These are phyloP conservation scores for Diaporthe aspalathi DNA, from an alignment of 2,329 filamentous ascomycete genomes.

Conservation along the genomic window DNA sequence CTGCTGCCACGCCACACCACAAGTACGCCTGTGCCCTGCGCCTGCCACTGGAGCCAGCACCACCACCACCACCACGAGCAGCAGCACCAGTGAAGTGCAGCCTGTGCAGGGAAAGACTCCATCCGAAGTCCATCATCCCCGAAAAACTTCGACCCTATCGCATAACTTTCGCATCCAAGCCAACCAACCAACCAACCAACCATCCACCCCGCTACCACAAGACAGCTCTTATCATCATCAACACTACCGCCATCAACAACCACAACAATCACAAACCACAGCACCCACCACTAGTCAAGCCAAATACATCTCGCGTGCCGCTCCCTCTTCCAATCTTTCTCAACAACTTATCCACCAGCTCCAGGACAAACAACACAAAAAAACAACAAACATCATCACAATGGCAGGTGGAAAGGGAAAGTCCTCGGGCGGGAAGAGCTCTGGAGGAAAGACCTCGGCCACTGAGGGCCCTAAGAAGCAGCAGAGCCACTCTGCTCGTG, in stretches of 20 bases:
- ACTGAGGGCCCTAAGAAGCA: slow-evolving; percentile 83
- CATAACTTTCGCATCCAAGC: slow-evolving; percentile 27
- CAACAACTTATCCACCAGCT: background rate
- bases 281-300: background rate
- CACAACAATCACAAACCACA: background rate
- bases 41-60: background rate
- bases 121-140: slow-evolving; percentile 19
- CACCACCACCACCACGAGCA: background rate
- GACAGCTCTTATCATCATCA: slow-evolving; percentile 33
- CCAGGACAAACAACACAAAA: background rate
- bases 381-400: slow-evolving; percentile 45
- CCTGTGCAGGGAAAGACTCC: background rate
- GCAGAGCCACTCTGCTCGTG: slow-evolving; percentile 95
- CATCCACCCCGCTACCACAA: slow-evolving; percentile 17
- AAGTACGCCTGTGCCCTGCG: background rate
- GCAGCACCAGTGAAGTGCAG: too few species aligned
- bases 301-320: background rate
- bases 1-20: too few species aligned
- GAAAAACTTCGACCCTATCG: slow-evolving; percentile 36
- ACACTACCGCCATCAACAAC: slow-evolving; percentile 21
- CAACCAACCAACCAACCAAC: too few species aligned
- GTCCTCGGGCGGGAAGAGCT: slow-evolving; percentile 87
- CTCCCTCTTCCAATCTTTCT: background rate
- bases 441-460: slow-evolving; percentile 78
- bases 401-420: slow-evolving; percentile 94